A percentile compares a stretch with the other conserved stretches of the same genome.
phyloP scores from a whole-genome alignment of 2,329 filamentous ascomycete genomes.

The Aspergillus fischeri region DNA sequence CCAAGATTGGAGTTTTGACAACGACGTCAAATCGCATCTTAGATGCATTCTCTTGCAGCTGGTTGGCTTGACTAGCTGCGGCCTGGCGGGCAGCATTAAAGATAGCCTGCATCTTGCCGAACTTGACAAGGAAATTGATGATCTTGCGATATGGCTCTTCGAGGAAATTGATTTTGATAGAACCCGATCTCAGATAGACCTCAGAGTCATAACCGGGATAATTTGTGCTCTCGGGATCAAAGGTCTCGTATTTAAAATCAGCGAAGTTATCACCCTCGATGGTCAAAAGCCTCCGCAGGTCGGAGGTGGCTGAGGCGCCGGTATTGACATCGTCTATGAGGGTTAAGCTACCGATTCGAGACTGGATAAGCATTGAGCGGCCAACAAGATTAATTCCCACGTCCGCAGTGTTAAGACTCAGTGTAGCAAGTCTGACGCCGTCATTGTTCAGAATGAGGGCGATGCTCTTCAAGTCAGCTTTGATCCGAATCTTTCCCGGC shows the following conservation, averaged over 20 bases:
- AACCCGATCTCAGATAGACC: constrained; percentile 84
- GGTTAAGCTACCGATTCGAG: constrained; percentile 79
- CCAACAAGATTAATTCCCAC: constrained; percentile 84
- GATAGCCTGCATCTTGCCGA: constrained; percentile 98
- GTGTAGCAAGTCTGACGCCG: constrained; percentile 85
- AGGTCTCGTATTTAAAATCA: constrained; percentile 97
- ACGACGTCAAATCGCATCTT: constrained; percentile 92
- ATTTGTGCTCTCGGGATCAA: constrained; percentile 67
- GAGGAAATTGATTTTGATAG: constrained; percentile 93
- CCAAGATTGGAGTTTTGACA: constrained; percentile 90
- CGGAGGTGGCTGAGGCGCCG: constrained; percentile 75
- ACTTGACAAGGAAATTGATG: constrained; percentile 95
- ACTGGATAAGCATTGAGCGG: constrained; percentile 80
- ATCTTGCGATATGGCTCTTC: constrained; percentile 98
- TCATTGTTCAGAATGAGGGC: constrained; percentile 95
- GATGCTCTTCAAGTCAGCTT: constrained; percentile 89
- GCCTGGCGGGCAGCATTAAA: constrained; percentile 96
- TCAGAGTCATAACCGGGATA: constrained; percentile 96
- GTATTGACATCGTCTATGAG: constrained; percentile 92
- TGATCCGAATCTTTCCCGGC: constrained; percentile 81
- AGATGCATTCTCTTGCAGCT: constrained; percentile 84
- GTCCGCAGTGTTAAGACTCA: constrained; percentile 89
- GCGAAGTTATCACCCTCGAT: constrained; percentile 95
- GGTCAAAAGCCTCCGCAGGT: constrained; percentile 79
- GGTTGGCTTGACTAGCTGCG: constrained; percentile 86